These are phyloP conservation scores for Anisodus acutangulus DNA, from an alignment of 257 asterid species.

Conservation along the genomic window DNA sequence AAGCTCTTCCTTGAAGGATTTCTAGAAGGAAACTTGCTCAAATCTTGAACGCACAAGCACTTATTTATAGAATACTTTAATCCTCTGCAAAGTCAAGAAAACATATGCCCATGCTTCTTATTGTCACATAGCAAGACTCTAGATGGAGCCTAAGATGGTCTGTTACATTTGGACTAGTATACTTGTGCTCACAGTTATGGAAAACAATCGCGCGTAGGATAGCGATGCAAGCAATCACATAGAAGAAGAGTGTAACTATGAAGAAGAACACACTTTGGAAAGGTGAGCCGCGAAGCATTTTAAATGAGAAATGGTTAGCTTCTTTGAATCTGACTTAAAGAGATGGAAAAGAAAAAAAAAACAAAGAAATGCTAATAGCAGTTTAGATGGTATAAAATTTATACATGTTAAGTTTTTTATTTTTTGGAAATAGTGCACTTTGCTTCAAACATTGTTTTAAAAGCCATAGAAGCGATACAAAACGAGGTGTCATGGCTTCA, in stretches of 20 bases:
- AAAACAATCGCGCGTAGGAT: neutral
- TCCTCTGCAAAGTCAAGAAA: neutral
- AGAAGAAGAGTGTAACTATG: neutral
- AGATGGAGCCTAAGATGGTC: neutral
- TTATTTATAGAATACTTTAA: neutral
- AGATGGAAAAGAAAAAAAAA: neutral
- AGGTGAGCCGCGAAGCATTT: no score
- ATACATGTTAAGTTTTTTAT: neutral
- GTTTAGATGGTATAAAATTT: neutral
- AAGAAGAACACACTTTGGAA: no score
- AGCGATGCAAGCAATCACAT: neutral
- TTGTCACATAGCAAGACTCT: neutral
- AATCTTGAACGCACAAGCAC: neutral
- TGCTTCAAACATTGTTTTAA: neutral
- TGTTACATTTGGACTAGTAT: neutral
- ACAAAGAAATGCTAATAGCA: neutral
- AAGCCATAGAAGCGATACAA: neutral
- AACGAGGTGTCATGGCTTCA: neutral
- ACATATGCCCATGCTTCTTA: neutral
- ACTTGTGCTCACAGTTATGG: neutral
- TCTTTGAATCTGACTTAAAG: neutral
- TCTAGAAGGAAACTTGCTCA: constrained; percentile 5
- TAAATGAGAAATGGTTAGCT: neutral
- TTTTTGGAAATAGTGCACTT: neutral
- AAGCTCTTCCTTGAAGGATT: neutral